These are phyloP conservation scores for Agarophyton chilense DNA, from an alignment of 23 red algal genomes.

Conservation along the genomic window DNA sequence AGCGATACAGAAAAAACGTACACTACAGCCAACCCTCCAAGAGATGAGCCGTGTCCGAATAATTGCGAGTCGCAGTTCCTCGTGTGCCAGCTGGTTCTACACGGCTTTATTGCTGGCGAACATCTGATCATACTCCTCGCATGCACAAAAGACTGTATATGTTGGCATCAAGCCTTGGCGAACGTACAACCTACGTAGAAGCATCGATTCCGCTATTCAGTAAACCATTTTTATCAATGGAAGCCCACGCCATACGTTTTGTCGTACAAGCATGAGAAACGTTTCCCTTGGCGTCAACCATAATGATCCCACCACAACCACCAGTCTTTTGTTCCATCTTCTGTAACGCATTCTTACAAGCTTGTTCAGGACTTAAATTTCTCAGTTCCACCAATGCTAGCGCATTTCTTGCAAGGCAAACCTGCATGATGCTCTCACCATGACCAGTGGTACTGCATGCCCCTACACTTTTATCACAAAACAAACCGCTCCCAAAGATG, in stretches of 20 bases:
- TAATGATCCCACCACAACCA: constrained; percentile 86
- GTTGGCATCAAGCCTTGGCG: too few relatives aligned
- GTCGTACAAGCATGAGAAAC: constrained; percentile 76
- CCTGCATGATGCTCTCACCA: constrained; percentile 90
- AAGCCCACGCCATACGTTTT: constrained; percentile 92
- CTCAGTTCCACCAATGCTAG: constrained; percentile 43
- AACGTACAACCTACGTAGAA: neutral
- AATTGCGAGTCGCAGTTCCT: neutral
- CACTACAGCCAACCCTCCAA: neutral
- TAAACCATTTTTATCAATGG: constrained; percentile 31
- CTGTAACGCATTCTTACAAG: constrained; percentile 42
- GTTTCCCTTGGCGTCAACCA: constrained; percentile 66
- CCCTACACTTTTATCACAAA: constrained; percentile 64
- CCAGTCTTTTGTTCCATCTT: constrained; percentile 82
- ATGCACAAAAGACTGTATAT: too few relatives aligned
- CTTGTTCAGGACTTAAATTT: neutral
- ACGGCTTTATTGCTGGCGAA: neutral
- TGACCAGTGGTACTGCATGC: constrained; percentile 87
- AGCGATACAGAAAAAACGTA: neutral
- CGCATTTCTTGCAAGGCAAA: constrained; percentile 46
- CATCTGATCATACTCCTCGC: neutral
- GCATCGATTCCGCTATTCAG: constrained; percentile 76
- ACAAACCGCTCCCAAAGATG: constrained; percentile 81
- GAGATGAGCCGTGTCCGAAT: neutral
- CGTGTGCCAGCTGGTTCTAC: neutral